Conservation (phyloP, 2,329 filamentous ascomycete species). For the Calonectria ilicicola region DNA sequence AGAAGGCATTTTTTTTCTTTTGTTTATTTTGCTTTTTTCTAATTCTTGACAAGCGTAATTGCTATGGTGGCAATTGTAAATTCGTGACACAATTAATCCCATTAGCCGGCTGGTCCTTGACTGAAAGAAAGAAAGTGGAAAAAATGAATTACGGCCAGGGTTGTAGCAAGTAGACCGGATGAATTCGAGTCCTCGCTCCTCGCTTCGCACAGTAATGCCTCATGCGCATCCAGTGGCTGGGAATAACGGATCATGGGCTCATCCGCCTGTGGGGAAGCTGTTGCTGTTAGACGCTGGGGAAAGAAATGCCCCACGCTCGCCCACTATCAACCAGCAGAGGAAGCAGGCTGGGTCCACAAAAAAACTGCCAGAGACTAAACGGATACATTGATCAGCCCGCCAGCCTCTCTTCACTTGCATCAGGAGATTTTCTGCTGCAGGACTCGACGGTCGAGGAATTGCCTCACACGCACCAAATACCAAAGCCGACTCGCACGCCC, state of each 20-base stretch:
- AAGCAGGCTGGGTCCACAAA: not conserved
- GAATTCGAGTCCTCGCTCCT: not conserved
- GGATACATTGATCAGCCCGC: not conserved
- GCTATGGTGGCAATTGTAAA: not conserved
- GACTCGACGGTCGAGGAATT: not conserved
- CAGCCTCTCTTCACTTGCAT: not conserved
- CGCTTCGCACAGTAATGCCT: slow-evolving; percentile 9
- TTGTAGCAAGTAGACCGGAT: not conserved
- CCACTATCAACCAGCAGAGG: not conserved
- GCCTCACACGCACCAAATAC: not conserved
- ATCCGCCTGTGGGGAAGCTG: not conserved
- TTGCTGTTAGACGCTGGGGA: not conserved
- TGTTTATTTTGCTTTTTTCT: not conserved
- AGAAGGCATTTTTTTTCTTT: not conserved
- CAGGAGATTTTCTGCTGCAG: not conserved
- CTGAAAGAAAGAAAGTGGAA: not conserved
- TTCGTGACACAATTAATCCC: not conserved
- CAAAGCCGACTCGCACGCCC: not conserved
- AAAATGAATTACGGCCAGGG: not conserved
- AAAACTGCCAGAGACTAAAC: not conserved
- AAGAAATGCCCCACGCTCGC: slow-evolving; percentile 14
- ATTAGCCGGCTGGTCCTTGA: too few species aligned
- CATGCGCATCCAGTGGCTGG: slow-evolving; percentile 13
- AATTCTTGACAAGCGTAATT: too few species aligned
- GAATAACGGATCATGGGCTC: slow-evolving; percentile 8